These are phyloP conservation scores for Gomphus sp. DNA, from an alignment of 1,284 basidiomycete species.

Conservation along the genomic window DNA sequence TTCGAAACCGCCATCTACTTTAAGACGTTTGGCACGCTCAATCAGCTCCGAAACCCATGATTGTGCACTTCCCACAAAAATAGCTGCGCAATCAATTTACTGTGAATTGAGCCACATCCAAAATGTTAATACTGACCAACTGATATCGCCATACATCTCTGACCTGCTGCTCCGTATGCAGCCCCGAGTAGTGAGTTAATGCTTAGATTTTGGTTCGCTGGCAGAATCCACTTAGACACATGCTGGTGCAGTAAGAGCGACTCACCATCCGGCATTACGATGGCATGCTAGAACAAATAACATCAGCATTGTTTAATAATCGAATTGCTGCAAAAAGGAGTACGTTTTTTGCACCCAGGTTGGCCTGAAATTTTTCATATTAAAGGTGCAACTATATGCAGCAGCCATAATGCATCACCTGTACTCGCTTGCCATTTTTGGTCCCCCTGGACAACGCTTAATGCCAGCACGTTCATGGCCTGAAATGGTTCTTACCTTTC, in stretches of 20 bases:
- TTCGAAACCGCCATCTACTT: slow-evolving; percentile 89
- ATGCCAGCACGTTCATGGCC: neutral
- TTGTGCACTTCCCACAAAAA: slow-evolving; percentile 80
- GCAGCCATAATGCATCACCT: slow-evolving; percentile 32
- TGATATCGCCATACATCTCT: slow-evolving; percentile 93
- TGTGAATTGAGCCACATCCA: too few relatives aligned
- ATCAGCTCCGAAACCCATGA: slow-evolving; percentile 84
- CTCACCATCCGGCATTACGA: slow-evolving; percentile 90
- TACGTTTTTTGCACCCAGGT: slow-evolving; percentile 89
- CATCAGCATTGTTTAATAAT: neutral
- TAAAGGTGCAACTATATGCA: neutral
- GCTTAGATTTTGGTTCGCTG: slow-evolving; percentile 90
- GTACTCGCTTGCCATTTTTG: slow-evolving; percentile 86
- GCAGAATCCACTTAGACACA: neutral
- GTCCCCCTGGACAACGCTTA: slow-evolving; percentile 46
- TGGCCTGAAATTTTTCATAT: slow-evolving; percentile 43
- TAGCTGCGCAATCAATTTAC: slow-evolving; percentile 29
- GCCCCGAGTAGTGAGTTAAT: slow-evolving; percentile 93
- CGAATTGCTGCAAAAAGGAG: neutral
- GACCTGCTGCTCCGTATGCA: slow-evolving; percentile 95
- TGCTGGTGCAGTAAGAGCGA: neutral
- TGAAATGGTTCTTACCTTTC: slow-evolving; percentile 44
- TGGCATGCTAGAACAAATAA: slow-evolving; percentile 47
- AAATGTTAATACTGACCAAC: slow-evolving; percentile 75
- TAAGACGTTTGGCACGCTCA: slow-evolving; percentile 74